Evolutionary conservation across 208 protist genomes (phyloP).

Genomic region (Wallacemonas rigidus): DNA sequence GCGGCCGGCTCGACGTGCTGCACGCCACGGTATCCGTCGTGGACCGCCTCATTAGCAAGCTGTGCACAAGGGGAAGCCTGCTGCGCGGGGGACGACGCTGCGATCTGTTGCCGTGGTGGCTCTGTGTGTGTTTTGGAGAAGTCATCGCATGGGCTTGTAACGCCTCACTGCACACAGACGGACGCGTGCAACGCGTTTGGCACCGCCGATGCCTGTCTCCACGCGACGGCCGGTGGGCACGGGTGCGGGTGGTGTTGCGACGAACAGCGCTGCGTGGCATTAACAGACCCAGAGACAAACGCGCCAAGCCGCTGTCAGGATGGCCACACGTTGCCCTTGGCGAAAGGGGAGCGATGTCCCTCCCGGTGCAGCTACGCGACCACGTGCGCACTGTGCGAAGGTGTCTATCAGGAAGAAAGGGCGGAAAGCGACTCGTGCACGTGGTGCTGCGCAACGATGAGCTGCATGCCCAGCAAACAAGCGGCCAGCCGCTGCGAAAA

Average conservation of each 20-base stretch:
- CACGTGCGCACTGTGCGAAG: conserved; percentile 42
- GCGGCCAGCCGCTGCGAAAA: conserved; percentile 29
- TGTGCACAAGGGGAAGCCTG: conserved; percentile 42
- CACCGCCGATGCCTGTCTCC: conserved; percentile 36
- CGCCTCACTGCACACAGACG: conserved; percentile 7
- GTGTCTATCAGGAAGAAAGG: background rate
- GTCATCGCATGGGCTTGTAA: conserved; percentile 1
- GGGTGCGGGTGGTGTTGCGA: conserved; percentile 55
- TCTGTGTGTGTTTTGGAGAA: conserved; percentile 21
- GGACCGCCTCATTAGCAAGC: conserved; percentile 13
- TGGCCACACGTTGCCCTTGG: conserved; percentile 1
- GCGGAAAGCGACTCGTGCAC: conserved; percentile 24
- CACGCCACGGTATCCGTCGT: conserved; percentile 8
- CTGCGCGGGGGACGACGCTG: conserved; percentile 31
- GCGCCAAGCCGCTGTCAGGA: background rate
- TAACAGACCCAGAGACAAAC: background rate
- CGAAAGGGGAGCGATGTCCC: conserved; percentile 22
- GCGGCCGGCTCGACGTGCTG: conserved; percentile 49
- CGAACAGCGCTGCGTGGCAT: conserved; percentile 41
- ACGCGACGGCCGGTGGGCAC: background rate
- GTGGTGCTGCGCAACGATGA: conserved; percentile 56
- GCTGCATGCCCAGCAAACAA: conserved; percentile 32
- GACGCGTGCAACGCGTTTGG: conserved; percentile 30
- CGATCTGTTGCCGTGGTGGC: conserved; percentile 34
- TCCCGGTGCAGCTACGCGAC: conserved; percentile 45